A percentile compares a stretch with the other conserved stretches of the same genome.
phyloP scores from a whole-genome alignment of 805 yeast genomes.

The Starmerella potacharoeniae region DNA sequence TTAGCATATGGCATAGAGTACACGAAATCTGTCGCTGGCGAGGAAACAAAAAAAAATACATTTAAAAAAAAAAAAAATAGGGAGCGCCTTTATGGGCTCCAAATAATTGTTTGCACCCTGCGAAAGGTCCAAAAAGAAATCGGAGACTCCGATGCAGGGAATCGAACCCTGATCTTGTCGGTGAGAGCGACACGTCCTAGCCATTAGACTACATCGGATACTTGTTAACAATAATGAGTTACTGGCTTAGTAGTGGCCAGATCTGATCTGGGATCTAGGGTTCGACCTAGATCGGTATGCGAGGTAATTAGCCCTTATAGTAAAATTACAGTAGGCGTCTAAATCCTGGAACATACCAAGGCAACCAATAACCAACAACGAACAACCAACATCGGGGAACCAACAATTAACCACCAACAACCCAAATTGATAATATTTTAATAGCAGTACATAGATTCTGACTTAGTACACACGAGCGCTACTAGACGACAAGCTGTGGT shows the following conservation, averaged over 20 bases:
- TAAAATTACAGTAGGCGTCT: no score
- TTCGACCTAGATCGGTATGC: no score
- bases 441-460: no score
- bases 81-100: background rate
- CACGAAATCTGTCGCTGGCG: background rate
- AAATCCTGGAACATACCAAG: no score
- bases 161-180: constrained; percentile 10
- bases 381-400: no score
- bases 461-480: no score
- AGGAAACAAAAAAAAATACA: background rate
- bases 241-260: background rate
- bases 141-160: constrained; percentile 5
- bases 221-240: background rate
- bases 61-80: background rate
- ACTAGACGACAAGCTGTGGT: no score
- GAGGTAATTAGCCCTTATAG: no score
- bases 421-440: no score
- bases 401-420: no score
- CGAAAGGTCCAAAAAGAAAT: background rate
- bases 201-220: constrained; percentile 9
- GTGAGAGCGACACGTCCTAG: constrained; percentile 10
- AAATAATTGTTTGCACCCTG: background rate
- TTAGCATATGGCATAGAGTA: background rate
- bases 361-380: no score
- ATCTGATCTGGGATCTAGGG: no score